Percentiles rank a stretch among this genome's conserved stretches.
phyloP scores from a whole-genome alignment of 768 basidiomycete genomes.

The Termitomyces heimii region DNA sequence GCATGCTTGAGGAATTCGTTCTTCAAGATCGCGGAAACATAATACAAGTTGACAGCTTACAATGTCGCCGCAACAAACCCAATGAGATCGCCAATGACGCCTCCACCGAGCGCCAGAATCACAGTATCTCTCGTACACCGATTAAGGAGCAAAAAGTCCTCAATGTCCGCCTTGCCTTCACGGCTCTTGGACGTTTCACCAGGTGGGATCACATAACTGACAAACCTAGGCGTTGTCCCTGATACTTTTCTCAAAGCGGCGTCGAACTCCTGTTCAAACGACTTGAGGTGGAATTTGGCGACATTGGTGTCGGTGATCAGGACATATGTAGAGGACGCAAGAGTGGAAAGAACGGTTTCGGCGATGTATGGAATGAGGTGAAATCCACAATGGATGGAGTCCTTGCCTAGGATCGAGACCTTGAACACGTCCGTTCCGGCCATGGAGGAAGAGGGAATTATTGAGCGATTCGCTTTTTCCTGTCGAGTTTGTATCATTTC shows the following conservation, averaged over 20 bases:
- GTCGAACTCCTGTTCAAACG: constrained; percentile 64
- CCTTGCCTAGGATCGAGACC: constrained; percentile 79
- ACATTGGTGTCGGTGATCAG: constrained; percentile 92
- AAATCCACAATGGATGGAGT: constrained; percentile 91
- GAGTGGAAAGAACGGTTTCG: constrained; percentile 58
- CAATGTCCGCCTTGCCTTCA: constrained; percentile 86
- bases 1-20: constrained; percentile 63
- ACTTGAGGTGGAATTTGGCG: constrained; percentile 68
- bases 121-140: constrained; percentile 92
- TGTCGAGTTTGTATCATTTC: background rate
- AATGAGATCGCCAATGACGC: constrained; percentile 94
- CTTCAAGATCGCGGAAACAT: constrained; percentile 4
- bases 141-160: constrained; percentile 86
- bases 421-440: constrained; percentile 57
- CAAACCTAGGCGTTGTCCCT: constrained; percentile 50
- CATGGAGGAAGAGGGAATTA: constrained; percentile 16
- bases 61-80: constrained; percentile 98
- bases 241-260: constrained; percentile 24
- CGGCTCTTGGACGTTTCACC: constrained; percentile 93
- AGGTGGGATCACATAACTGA: constrained; percentile 76
- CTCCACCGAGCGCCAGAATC: constrained; percentile 89
- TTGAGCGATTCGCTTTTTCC: background rate
- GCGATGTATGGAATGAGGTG: constrained; percentile 87
- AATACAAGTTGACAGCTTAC: constrained; percentile 44
- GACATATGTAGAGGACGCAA: constrained; percentile 83